Evolutionary conservation across 225 moss, liverwort and hornwort species (phyloP), one percentile per base, ranked within the genome.

Genomic region (Takakia lepidozioides): DNA sequence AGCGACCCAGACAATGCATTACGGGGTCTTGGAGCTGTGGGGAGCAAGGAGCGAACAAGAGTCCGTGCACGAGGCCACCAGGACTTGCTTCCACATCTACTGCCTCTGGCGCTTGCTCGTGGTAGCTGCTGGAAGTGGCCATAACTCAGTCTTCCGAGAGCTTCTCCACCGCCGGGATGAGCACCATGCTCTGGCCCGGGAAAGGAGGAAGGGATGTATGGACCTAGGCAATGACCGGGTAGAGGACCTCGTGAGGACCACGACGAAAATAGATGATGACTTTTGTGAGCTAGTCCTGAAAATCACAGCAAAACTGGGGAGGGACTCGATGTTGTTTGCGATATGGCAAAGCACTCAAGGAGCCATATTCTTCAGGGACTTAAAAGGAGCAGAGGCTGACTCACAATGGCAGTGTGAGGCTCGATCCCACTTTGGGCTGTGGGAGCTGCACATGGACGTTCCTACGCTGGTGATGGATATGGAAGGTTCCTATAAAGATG

Each of bases 381-480:
- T 37, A 36, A 55, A 55, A 25, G 45, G 27, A 8, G 40, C n/a
- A n/a, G n/a, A 19, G 1, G 52, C 39, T 4, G 61, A 32, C 21
- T 20, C 49, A 20, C 38, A 64, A 9, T 71, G 63, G 70, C 55
- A 53, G 10, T 71, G 71, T 49, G 53, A 63, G 15, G 53, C 59
- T 52, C 63, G 67, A 28, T 50, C 76, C 24, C 76, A 76, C 10
- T 71, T 76, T 56, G 76, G 76, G 0, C 63, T 76, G 8, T 71
- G 76, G 76, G 76, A 76, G 28, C 48, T 76, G 0, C 34, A 59
- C 25, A 64, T 71, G 71, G 66, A 71, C 9, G 76, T 67, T 27
- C 76, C 76, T 0, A 66, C 70, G 1, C 56, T 76, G 38, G 49
- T 76, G 7, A 76, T 66, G 71, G 64, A 71, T 0, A 3, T 29